Percentiles rank a stretch among this genome's conserved stretches.
Conservation (phyloP, 768 basidiomycete species). For the Phallus indusiatus region DNA sequence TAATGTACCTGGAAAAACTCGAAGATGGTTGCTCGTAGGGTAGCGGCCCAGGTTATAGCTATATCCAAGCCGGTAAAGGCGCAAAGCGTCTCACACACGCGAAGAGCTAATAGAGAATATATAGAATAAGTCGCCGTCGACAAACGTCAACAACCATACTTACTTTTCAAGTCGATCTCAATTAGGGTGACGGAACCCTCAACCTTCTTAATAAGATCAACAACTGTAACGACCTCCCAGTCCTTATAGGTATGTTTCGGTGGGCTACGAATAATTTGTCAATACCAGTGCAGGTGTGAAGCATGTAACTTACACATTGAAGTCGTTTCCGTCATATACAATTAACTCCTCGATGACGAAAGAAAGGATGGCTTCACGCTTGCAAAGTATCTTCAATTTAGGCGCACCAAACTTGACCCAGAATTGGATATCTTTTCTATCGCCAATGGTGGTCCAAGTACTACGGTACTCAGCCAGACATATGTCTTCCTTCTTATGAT, state of each 20-base stretch:
- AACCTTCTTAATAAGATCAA: conserved; percentile 17
- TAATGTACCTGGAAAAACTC: not conserved
- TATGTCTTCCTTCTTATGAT: not conserved
- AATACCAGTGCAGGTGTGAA: not conserved
- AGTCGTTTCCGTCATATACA: conserved; percentile 7
- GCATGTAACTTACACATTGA: not conserved
- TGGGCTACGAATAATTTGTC: not conserved
- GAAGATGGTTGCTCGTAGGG: not conserved
- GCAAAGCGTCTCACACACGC: not conserved
- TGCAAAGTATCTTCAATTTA: conserved; percentile 15
- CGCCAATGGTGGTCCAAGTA: conserved; percentile 7
- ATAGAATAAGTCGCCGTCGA: not conserved
- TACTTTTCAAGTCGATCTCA: conserved; percentile 19
- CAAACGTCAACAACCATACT: not conserved
- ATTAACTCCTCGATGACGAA: conserved; percentile 12
- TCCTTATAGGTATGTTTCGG: not conserved
- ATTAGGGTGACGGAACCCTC: conserved; percentile 16
- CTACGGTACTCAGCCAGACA: conserved; percentile 15
- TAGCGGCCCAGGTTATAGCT: not conserved
- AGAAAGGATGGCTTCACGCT: conserved; percentile 18
- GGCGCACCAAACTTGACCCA: conserved; percentile 18
- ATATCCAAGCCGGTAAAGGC: not conserved
- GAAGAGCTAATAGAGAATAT: not conserved
- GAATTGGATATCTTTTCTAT: conserved; percentile 11
- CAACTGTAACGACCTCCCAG: conserved; percentile 19